These are phyloP conservation scores for Camptophora hylomeconis DNA, from an alignment of 2,329 filamentous ascomycete genomes.

Conservation along the genomic window DNA sequence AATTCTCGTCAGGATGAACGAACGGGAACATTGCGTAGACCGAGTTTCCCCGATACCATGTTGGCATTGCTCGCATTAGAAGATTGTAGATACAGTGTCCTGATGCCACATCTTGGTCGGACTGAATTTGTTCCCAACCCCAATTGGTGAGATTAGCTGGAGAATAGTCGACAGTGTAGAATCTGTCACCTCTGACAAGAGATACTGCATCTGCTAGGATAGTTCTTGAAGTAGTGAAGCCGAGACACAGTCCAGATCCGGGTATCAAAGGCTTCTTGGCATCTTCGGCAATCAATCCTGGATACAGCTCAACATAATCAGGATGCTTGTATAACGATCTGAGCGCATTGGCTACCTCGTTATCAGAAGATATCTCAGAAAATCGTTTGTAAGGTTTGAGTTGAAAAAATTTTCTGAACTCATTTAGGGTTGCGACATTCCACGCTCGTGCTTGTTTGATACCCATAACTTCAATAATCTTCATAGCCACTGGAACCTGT, in stretches of 20 bases:
- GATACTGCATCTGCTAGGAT: slow-evolving; percentile 35
- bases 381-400: slow-evolving; percentile 45
- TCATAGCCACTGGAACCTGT: slow-evolving; percentile 60
- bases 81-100: slow-evolving; percentile 40
- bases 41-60: slow-evolving; percentile 34
- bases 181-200: slow-evolving; percentile 33
- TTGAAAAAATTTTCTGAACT: slow-evolving; percentile 51
- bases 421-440: slow-evolving; percentile 34
- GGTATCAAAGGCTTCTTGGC: slow-evolving; percentile 25
- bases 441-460: slow-evolving; percentile 65
- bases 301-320: slow-evolving; percentile 57
- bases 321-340: slow-evolving; percentile 49
- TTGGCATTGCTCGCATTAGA: slow-evolving; percentile 37
- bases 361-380: slow-evolving; percentile 45
- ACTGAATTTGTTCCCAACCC: slow-evolving; percentile 29
- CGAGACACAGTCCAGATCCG: slow-evolving; percentile 26
- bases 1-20: slow-evolving; percentile 34
- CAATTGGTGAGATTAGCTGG: slow-evolving; percentile 33
- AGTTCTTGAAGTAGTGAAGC: slow-evolving; percentile 28
- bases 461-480: slow-evolving; percentile 63
- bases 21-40: slow-evolving; percentile 39
- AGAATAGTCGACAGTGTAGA: slow-evolving; percentile 33
- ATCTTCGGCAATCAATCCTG: slow-evolving; percentile 43
- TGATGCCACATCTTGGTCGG: slow-evolving; percentile 30
- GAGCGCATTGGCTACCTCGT: slow-evolving; percentile 42